Evolutionary conservation across 73 alveolate genomes (phyloP), one percentile per base, ranked within the genome.

Genomic region (Tetrahymena elliotti): DNA sequence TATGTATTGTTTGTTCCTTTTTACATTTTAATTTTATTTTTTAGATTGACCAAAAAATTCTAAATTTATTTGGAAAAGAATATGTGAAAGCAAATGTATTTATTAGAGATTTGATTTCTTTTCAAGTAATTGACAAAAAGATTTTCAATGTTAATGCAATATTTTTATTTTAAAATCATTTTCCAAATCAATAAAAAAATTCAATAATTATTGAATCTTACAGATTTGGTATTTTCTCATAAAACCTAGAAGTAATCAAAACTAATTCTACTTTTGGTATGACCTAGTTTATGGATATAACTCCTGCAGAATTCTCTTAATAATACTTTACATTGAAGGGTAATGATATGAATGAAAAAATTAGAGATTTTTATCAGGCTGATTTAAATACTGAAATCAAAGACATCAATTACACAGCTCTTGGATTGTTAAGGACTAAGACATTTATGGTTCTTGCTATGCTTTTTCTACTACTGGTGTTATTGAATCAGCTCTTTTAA

Each of bases 401-500:
- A 83, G 83, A 38, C 12, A 33, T 39, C 13, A 99, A 98, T 95
- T 98, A 98, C 98, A 96, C 97, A 83, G 94, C 94, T 27, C 41
- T 88, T 53, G 98, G 98, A 1, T 95, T 33, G 99, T 98, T 15
- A 93, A 93, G 93, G 97, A 97, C 93, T 93, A 97, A 82, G 97
- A 96, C 36, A 16, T n/a, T 16, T 96, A 97, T 93, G 96, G 97
- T 8, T 93, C 97, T n/a, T 84, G 97, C 92, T 96, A 96, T 96
- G 98, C 98, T 24, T 96, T 97, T 88, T 94, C 97, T 20, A 95
- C 97, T 18, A 96, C 93, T 31, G 98, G 96, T 33, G 97, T 97
- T 10, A 95, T 95, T 15, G 98, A 96, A 94, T 93, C 97, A 20
- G 38, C 36, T 38, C 93, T 38, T 54, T 39, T 83, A 18, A 95